Base-by-base conservation (phyloP, 495 filamentous ascomycete species). In the Saxophila tyrrhenica region DNA sequence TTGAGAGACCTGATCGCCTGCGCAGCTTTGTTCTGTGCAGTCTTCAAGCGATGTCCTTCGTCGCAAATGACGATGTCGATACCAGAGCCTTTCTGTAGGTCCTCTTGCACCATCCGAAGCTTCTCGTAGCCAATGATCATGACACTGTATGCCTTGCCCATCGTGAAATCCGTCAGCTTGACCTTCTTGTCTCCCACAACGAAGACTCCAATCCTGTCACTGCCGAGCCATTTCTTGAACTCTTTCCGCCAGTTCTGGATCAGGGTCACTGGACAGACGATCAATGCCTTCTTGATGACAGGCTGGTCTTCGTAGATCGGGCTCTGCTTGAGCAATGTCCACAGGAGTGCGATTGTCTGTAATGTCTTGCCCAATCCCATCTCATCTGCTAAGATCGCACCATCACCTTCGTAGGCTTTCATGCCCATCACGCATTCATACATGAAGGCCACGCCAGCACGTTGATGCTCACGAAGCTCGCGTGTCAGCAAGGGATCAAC, bases 121-220 rank as follows among this genome's bases (percentile, higher is more conserved):
- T 84, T 87, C 66, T 91, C 86, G 62, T 91, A 91, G 0, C 86
- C 86, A 47, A 91, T 79, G 54, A 91, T 86, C 86, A 88, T 86
- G 39, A 91, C 71, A 57, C 70, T 84, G 58, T 91, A 91, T 19
- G 73, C 73, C 58, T 75, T 81, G n/a, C 86, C 85, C 66, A 72
- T 79, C 0, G 86, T 91, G 58, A 89, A 91, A 64, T 89, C 84
- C 0, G 78, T 83, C 9, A 65, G 35, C 13, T 51, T 13, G 16
- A 32, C 81, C 58, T 79, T 76, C 55, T 83, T 80, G 29, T 81
- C 81, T 61, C 29, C 29, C 17, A 78, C 78, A 25, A 87, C 78
- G 60, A 89, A 83, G 9, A 89, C 84, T 5, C 86, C 86, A 50
- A 91, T 80, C 15, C 84, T 70, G 55, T 87, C 86, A 61, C 80